Percentiles rank a stretch among this genome's conserved stretches.
These are phyloP conservation scores for Chalciporus sphaerocephalus DNA, from an alignment of 768 basidiomycete species.

Conservation along the genomic window DNA sequence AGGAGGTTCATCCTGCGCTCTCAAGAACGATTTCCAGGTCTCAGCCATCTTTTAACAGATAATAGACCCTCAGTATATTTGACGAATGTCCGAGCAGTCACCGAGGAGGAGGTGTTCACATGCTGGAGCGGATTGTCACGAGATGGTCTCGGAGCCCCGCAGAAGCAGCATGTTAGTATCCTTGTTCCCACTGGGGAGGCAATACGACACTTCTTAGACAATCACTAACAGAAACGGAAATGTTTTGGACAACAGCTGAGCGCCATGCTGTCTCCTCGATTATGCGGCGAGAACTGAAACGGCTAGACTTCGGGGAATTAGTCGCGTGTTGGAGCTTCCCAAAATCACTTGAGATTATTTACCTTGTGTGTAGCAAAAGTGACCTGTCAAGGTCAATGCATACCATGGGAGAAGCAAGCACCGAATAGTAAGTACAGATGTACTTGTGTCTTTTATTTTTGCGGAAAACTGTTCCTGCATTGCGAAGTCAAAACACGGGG, in stretches of 20 bases:
- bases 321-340: no score
- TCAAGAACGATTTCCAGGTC: not conserved
- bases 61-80: not conserved
- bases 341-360: no score
- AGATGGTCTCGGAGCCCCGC: not conserved
- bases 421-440: no score
- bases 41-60: not conserved
- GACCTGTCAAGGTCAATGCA: no score
- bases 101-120: not conserved
- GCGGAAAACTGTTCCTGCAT: no score
- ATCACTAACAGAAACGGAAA: conserved; percentile 1
- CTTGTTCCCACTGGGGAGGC: not conserved
- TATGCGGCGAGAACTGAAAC: no score
- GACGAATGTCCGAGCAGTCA: not conserved
- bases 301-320: no score
- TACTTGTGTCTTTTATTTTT: no score
- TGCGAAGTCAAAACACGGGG: no score
- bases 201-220: not conserved
- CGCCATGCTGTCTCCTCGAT: not conserved
- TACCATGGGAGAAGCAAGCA: no score
- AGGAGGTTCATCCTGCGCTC: conserved; percentile 2
- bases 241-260: not conserved
- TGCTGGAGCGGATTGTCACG: not conserved
- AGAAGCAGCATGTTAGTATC: not conserved
- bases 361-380: no score